Conservation (phyloP, 2,329 filamentous ascomycete species). For the Metarhizium anisopliae region DNA sequence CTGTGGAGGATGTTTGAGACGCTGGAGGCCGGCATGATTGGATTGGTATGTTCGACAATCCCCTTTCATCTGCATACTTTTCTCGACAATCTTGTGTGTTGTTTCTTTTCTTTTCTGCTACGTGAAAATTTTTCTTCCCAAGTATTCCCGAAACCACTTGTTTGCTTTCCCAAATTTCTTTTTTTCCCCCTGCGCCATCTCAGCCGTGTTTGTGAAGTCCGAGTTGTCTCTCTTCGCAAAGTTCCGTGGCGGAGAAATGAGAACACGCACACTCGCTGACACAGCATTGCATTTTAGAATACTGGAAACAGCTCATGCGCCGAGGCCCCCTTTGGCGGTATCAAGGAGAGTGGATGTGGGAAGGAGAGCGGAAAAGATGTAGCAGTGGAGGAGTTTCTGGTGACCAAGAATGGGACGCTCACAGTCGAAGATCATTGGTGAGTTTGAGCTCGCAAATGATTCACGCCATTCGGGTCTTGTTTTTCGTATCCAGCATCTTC, state of each 20-base stretch:
- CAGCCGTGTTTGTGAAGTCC: background rate
- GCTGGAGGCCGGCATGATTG: slow-evolving; percentile 36
- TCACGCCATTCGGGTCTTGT: background rate
- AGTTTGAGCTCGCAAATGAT: background rate
- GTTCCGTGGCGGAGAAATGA: background rate
- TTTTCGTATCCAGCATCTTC: background rate
- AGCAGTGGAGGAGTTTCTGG: slow-evolving; percentile 35
- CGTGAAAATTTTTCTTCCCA: background rate
- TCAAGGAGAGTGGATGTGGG: slow-evolving; percentile 38
- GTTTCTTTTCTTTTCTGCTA: background rate
- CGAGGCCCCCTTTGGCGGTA: slow-evolving; percentile 37
- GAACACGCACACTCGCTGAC: background rate
- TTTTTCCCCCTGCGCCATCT: background rate
- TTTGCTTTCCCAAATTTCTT: background rate
- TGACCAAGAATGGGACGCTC: slow-evolving; percentile 36
- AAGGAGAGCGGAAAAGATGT: slow-evolving; percentile 40
- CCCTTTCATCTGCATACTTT: background rate
- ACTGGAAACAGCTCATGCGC: slow-evolving; percentile 31
- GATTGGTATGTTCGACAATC: slow-evolving; percentile 19
- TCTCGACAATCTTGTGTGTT: background rate
- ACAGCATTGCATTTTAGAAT: slow-evolving; percentile 18
- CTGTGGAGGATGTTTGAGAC: slow-evolving; percentile 34
- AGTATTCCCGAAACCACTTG: background rate
- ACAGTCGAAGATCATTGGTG: slow-evolving; percentile 21
- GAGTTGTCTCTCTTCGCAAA: background rate